phyloP scores from a whole-genome alignment of 805 yeast species.

The Sugiyamaella valdiviana region DNA sequence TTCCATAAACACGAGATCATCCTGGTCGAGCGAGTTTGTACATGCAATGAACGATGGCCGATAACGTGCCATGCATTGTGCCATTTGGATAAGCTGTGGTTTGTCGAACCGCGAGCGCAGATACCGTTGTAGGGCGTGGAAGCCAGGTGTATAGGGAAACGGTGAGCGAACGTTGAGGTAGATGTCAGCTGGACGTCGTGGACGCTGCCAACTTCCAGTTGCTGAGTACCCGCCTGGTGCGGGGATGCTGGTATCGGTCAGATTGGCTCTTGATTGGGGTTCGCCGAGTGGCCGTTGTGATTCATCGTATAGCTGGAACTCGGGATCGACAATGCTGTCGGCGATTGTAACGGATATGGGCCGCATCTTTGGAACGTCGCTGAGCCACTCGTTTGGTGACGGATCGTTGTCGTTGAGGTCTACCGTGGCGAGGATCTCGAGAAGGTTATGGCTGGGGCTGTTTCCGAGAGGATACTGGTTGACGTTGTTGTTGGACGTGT shows the following conservation, averaged over 20 bases:
- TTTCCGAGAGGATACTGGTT: slow-evolving; percentile 18
- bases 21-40: slow-evolving; percentile 79
- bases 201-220: slow-evolving; percentile 1
- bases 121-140: slow-evolving; percentile 72
- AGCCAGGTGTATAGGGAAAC: slow-evolving; percentile 85
- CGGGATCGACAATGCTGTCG: slow-evolving; percentile 8
- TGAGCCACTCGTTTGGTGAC: slow-evolving; percentile 20
- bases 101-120: slow-evolving; percentile 64
- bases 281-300: slow-evolving; percentile 1
- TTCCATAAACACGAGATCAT: slow-evolving; percentile 90
- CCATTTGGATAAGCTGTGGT: slow-evolving; percentile 68
- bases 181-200: slow-evolving; percentile 31
- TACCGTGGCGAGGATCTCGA: slow-evolving; percentile 13
- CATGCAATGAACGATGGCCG: slow-evolving; percentile 92
- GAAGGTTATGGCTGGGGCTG: slow-evolving; percentile 6
- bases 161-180: slow-evolving; percentile 71
- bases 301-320: slow-evolving; percentile 2
- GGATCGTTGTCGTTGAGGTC: slow-evolving; percentile 7
- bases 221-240: slow-evolving; percentile 2
- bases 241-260: slow-evolving; percentile 1
- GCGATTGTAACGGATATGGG: slow-evolving; percentile 26
- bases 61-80: slow-evolving; percentile 82
- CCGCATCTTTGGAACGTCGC: slow-evolving; percentile 17
- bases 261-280: neutral
- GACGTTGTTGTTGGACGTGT: slow-evolving; percentile 1